A percentile compares a stretch with the other conserved stretches of the same genome.
phyloP scores from a whole-genome alignment of 164 flowering plant genomes.

The Buxus sempervirens region DNA sequence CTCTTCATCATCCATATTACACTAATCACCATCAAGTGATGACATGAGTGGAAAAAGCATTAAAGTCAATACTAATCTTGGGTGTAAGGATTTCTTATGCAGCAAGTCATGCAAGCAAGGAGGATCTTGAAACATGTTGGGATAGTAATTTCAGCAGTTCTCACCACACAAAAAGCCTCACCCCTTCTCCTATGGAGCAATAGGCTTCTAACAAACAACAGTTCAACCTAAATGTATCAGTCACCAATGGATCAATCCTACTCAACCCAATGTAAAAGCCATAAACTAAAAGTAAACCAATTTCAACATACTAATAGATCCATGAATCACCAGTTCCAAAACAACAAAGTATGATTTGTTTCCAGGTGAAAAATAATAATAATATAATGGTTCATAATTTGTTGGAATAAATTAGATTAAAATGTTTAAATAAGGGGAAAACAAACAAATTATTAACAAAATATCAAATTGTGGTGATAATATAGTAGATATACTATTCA shows the following conservation, averaged over 20 bases:
- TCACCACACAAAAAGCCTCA: constrained; percentile 30
- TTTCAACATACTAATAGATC: no score
- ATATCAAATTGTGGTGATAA: no score
- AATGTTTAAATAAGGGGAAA: no score
- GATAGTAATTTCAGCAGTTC: constrained; percentile 77
- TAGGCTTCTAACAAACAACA: constrained; percentile 50
- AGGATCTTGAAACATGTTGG: constrained; percentile 54
- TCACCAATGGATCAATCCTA: constrained; percentile 61
- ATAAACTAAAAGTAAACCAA: no score
- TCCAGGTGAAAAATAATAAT: no score
- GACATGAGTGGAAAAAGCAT: constrained; percentile 69
- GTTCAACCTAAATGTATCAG: constrained; percentile 67
- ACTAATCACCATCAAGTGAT: constrained; percentile 56
- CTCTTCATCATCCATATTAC: constrained; percentile 52
- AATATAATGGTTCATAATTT: no score
- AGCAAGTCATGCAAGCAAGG: constrained; percentile 77
- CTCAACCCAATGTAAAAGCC: no score
- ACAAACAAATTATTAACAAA: no score
- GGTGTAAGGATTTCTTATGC: constrained; percentile 61
- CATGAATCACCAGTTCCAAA: no score
- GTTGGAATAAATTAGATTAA: no score
- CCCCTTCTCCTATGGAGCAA: constrained; percentile 37
- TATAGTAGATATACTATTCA: no score
- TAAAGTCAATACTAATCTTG: constrained; percentile 47
- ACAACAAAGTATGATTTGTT: no score